Evolutionary conservation across 768 basidiomycete genomes (phyloP).

Genomic region (Phanerochaete carnosa): DNA sequence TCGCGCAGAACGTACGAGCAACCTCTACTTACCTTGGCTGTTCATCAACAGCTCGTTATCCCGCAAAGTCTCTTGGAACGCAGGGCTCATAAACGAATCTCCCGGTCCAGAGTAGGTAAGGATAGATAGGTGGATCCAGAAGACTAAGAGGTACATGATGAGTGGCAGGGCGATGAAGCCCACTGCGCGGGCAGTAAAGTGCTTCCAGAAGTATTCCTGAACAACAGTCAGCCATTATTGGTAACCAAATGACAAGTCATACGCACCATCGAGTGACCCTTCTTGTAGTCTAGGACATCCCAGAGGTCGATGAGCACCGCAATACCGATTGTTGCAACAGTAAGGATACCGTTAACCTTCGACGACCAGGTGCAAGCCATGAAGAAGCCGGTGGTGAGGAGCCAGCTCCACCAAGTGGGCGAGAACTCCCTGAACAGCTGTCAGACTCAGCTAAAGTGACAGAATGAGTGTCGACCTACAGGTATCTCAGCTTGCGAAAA

Average conservation of each 20-base stretch:
- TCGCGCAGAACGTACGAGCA: background rate
- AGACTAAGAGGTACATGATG: conserved; percentile 89
- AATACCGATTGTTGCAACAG: conserved; percentile 83
- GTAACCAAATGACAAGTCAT: background rate
- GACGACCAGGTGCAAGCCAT: conserved; percentile 97
- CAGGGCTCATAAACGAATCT: conserved; percentile 95
- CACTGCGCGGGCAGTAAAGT: conserved; percentile 81
- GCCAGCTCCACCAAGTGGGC: conserved; percentile 92
- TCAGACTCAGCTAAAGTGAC: background rate
- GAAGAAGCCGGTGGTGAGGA: conserved; percentile 83
- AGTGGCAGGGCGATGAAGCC: conserved; percentile 89
- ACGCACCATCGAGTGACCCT: conserved; percentile 73
- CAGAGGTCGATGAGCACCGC: conserved; percentile 94
- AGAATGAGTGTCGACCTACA: conserved; percentile 38
- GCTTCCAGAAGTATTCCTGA: conserved; percentile 85
- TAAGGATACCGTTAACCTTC: conserved; percentile 95
- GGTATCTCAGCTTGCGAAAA: conserved; percentile 92
- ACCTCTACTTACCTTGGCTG: conserved; percentile 66
- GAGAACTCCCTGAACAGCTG: conserved; percentile 68
- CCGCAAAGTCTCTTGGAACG: conserved; percentile 92
- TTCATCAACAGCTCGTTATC: conserved; percentile 92
- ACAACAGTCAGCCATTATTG: background rate
- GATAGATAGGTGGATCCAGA: conserved; percentile 91
- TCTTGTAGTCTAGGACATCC: conserved; percentile 85
- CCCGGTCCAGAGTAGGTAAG: conserved; percentile 88